Evolutionary conservation across 1,139 yeast genomes (phyloP).

Genomic region (Hansenula lynferdii): DNA sequence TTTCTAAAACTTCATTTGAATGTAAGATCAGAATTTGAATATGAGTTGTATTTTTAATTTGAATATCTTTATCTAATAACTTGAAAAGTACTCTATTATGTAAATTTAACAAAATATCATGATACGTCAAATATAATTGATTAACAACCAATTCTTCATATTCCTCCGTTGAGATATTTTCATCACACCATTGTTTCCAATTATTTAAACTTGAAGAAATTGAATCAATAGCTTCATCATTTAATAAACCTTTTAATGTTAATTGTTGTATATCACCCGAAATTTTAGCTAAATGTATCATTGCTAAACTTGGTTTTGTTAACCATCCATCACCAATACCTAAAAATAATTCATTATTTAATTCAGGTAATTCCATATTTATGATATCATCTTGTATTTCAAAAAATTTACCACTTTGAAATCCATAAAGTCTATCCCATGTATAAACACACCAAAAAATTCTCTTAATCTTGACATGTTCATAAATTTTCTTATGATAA

Average conservation of each 20-base stretch:
- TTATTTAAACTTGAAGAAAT: constrained; percentile 9
- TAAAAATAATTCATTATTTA: constrained; percentile 7
- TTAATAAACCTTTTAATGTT: constrained; percentile 2
- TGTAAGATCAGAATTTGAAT: constrained; percentile 32
- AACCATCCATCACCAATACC: constrained; percentile 58
- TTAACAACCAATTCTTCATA: constrained; percentile 9
- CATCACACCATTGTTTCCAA: constrained; percentile 19
- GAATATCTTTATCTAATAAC: constrained; percentile 11
- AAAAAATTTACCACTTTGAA: constrained; percentile 50
- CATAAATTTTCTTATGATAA: constrained; percentile 35
- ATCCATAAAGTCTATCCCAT: constrained; percentile 49
- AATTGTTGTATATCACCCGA: constrained; percentile 24
- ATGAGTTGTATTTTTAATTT: constrained; percentile 18
- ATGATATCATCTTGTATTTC: constrained; percentile 38
- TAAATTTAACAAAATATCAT: constrained; percentile 24
- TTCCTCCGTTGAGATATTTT: constrained; percentile 3
- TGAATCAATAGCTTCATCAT: constrained; percentile 1
- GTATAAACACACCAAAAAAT: constrained; percentile 56
- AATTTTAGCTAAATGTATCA: constrained; percentile 39
- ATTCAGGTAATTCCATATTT: constrained; percentile 32
- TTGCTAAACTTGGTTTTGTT: constrained; percentile 41
- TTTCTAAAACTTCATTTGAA: constrained; percentile 32
- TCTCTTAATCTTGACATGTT: constrained; percentile 44
- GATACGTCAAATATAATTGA: constrained; percentile 23
- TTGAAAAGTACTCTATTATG: constrained; percentile 21